These are phyloP conservation scores for Mrakia blollopis DNA, from an alignment of 768 basidiomycete species.

Conservation along the genomic window DNA sequence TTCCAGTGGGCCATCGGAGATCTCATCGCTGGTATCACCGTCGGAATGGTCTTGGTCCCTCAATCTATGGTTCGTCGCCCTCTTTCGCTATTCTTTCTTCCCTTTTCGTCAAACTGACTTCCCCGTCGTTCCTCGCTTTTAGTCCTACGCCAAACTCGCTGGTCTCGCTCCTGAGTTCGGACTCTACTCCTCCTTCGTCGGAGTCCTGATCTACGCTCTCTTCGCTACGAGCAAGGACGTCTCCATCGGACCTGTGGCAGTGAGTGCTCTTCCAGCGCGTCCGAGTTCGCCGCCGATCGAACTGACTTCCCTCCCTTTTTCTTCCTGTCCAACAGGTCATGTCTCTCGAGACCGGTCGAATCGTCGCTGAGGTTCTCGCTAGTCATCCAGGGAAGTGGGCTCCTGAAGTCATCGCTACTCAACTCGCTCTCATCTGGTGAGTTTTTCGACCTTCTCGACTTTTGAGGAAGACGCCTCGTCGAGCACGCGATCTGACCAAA, in stretches of 20 bases:
- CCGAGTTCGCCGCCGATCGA: too few species aligned
- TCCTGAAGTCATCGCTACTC: conserved; percentile 72
- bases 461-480: neutral
- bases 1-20: conserved; percentile 42
- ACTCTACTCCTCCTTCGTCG: conserved; percentile 88
- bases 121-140: neutral
- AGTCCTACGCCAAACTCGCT: conserved; percentile 53
- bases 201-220: conserved; percentile 65
- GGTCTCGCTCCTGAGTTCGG: conserved; percentile 82
- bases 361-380: conserved; percentile 62
- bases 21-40: conserved; percentile 56
- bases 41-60: conserved; percentile 18
- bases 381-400: conserved; percentile 49
- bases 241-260: conserved; percentile 97
- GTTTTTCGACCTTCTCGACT: neutral
- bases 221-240: conserved; percentile 71
- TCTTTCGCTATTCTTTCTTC: neutral
- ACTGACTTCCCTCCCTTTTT: too few species aligned
- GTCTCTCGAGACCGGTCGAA: conserved; percentile 76
- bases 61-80: neutral
- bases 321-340: conserved; percentile 51
- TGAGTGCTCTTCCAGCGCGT: too few species aligned
- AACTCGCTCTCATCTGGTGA: conserved; percentile 71
- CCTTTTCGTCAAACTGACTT: neutral
- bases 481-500: neutral